Base-by-base conservation (phyloP, 164 flowering plant species). In the Chimonanthus salicifolius region DNA sequence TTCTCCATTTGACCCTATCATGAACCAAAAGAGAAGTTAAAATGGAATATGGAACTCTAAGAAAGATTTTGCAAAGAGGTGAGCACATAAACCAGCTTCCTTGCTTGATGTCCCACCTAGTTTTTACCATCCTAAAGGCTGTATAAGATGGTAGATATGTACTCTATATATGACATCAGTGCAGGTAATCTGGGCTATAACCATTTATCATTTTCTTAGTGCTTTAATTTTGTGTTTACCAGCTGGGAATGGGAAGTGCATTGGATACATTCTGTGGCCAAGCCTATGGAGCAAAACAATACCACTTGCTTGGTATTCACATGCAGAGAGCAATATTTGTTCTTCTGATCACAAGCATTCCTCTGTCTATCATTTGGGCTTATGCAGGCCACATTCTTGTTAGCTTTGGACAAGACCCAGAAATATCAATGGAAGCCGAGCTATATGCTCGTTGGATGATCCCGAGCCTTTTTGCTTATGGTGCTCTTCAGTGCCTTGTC, bases 201-300 rank as follows among this genome's bases (percentile, higher is more conserved):
- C 33, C 33, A 33, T 33, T 33, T 33, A 33, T 33, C 2, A 33
- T 33, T 0, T 33, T 33, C 33, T 33, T 33, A 33, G n/a, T 65
- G 3, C 20, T 65, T 33, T 48, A 16, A 20, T 7, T n/a, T 72
- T 51, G 50, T 44, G 16, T n/a, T 63, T n/a, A 44, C 47, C n/a
- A 75, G 77, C 0, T 75, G 43, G 78, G 78, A 6, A 65, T 66
- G 74, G 74, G 65, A 46, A 65, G 70, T 54, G 74, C 74, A 47
- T 67, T 76, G 71, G 78, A 76, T 66, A 76, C 78, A 2, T 66
- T 76, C 45, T 76, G 78, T 33, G 78, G 78, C n/a, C 78, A 76
- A n/a, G 64, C 78, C 11, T 71, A 71, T 49, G 78, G 78, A 71
- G 74, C 78, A n/a, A 73, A 73, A 69, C 76, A 77, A 58, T 70